phyloP scores from a whole-genome alignment of 2,329 filamentous ascomycete genomes.

The Curvularia lunata region DNA sequence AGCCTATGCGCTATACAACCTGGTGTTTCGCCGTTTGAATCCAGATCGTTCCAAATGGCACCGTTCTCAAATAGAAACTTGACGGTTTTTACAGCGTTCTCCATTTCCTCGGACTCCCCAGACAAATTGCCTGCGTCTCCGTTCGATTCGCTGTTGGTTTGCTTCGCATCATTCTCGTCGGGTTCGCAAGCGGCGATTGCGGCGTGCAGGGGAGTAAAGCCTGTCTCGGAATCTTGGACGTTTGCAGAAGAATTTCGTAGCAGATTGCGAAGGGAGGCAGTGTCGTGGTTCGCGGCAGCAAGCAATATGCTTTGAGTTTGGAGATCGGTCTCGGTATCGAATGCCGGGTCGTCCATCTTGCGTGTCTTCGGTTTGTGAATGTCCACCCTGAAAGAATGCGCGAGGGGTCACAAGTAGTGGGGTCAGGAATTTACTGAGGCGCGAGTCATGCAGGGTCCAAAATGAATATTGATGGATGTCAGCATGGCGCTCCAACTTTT shows the following conservation, averaged over 20 bases:
- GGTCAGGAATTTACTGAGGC: slow-evolving; percentile 17
- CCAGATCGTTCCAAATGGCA: slow-evolving; percentile 97
- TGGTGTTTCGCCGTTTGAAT: slow-evolving; percentile 84
- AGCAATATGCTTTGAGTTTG: slow-evolving; percentile 67
- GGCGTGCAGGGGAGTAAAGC: slow-evolving; percentile 86
- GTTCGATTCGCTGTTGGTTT: slow-evolving; percentile 38
- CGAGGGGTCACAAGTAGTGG: slow-evolving; percentile 10
- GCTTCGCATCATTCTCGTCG: slow-evolving; percentile 40
- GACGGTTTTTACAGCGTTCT: slow-evolving; percentile 70
- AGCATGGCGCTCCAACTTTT: background rate
- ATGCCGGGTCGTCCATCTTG: slow-evolving; percentile 44
- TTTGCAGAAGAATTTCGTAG: slow-evolving; percentile 70
- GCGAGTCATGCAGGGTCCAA: slow-evolving; percentile 21
- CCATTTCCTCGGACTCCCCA: slow-evolving; percentile 44
- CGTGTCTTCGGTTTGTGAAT: background rate
- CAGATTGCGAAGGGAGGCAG: slow-evolving; percentile 70
- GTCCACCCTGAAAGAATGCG: background rate
- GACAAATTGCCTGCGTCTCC: slow-evolving; percentile 31
- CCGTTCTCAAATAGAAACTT: slow-evolving; percentile 82
- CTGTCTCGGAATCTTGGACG: slow-evolving; percentile 82
- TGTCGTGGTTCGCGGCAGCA: slow-evolving; percentile 71
- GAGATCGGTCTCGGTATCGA: slow-evolving; percentile 52
- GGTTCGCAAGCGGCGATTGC: slow-evolving; percentile 72
- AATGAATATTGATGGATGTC: background rate
- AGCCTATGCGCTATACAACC: slow-evolving; percentile 80